A percentile compares a stretch with the other conserved stretches of the same genome.
phyloP scores from a whole-genome alignment of 2,329 filamentous ascomycete species.

The Ilyonectria robusta region DNA sequence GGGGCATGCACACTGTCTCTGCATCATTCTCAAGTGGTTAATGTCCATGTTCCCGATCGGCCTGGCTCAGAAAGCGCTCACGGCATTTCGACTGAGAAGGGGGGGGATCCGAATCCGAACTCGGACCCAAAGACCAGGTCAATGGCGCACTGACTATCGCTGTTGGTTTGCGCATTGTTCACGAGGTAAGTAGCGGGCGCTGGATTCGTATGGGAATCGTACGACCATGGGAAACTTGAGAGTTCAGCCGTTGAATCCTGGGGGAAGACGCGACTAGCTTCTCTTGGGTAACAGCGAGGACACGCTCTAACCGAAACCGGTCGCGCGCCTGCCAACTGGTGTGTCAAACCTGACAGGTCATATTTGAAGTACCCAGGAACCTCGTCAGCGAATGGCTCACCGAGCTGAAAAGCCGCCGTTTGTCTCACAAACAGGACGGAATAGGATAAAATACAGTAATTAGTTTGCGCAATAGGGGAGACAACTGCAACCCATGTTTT shows the following conservation, averaged over 20 bases:
- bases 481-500: neutral
- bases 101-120: constrained; percentile 1
- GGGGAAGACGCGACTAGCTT: constrained; percentile 8
- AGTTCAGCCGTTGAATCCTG: constrained; percentile 6
- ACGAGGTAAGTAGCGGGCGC: neutral
- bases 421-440: neutral
- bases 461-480: neutral
- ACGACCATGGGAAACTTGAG: constrained; percentile 14
- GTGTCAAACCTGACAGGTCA: constrained; percentile 23
- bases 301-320: constrained; percentile 18
- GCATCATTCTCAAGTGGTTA: constrained; percentile 15
- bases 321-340: neutral
- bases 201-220: constrained; percentile 6
- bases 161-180: neutral
- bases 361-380: constrained; percentile 5
- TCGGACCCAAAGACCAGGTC: constrained; percentile 17
- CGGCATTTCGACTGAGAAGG: constrained; percentile 18
- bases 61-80: constrained; percentile 9
- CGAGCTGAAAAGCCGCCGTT: neutral
- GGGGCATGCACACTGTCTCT: constrained; percentile 1
- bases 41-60: constrained; percentile 14
- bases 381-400: neutral
- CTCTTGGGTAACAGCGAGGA: neutral
- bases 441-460: neutral
- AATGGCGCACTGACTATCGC: constrained; percentile 1